Evolutionary conservation across 768 basidiomycete genomes (phyloP).

Genomic region (Suillus luteus): DNA sequence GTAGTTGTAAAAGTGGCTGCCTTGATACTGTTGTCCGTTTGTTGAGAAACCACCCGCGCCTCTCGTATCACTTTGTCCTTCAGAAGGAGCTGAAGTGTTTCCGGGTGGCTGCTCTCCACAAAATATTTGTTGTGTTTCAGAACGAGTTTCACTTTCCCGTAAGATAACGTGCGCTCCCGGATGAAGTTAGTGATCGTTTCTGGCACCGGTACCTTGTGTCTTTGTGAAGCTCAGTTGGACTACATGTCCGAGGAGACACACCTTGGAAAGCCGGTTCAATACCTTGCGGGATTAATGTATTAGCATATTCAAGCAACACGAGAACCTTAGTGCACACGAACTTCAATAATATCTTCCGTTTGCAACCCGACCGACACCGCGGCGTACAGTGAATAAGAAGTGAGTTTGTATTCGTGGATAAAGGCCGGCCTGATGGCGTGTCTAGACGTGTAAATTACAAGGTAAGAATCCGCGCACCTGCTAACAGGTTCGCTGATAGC

Average conservation of each 20-base stretch:
- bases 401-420: constrained; percentile 99
- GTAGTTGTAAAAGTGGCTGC: constrained; percentile 76
- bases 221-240: constrained; percentile 13
- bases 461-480: constrained; percentile 61
- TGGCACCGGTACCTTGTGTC: constrained; percentile 82
- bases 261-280: constrained; percentile 80
- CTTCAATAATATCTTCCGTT: constrained; percentile 98
- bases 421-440: constrained; percentile 75
- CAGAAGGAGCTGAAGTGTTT: constrained; percentile 84
- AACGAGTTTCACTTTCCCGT: constrained; percentile 98
- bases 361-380: constrained; percentile 98
- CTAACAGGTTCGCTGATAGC: constrained; percentile 99
- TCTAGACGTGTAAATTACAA: constrained; percentile 33
- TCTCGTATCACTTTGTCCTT: constrained; percentile 86
- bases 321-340: constrained; percentile 33
- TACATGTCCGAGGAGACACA: constrained; percentile 13
- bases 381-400: constrained; percentile 96
- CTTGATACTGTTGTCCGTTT: constrained; percentile 74
- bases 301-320: neutral
- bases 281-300: constrained; percentile 46
- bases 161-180: constrained; percentile 90
- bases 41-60: constrained; percentile 73
- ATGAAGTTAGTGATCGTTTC: constrained; percentile 85
- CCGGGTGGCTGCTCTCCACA: constrained; percentile 94
- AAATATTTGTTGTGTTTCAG: constrained; percentile 98